Conservation (phyloP, 371 early-diverging fungal genomes). For the Syncephalis plumigaleata region DNA sequence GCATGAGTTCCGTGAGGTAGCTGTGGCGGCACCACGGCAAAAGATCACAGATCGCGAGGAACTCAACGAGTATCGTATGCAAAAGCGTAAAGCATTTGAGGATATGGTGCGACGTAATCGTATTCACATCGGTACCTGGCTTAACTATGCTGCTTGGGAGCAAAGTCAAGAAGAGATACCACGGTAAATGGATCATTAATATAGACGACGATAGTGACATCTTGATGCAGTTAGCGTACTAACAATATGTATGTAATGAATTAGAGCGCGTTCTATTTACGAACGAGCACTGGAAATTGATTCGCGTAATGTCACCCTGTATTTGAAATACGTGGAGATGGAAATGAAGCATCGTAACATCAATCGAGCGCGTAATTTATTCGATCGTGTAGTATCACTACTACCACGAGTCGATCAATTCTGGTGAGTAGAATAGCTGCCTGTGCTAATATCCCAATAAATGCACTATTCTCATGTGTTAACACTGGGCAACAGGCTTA, state of each 20-base stretch:
- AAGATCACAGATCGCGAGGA: slow-evolving; percentile 87
- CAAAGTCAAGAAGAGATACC: slow-evolving; percentile 72
- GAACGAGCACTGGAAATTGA: slow-evolving; percentile 89
- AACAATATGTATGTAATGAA: background rate
- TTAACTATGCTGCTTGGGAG: slow-evolving; percentile 94
- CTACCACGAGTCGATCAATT: slow-evolving; percentile 89
- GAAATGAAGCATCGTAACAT: slow-evolving; percentile 91
- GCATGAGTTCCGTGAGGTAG: slow-evolving; percentile 68
- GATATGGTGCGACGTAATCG: slow-evolving; percentile 76
- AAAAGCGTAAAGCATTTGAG: slow-evolving; percentile 89
- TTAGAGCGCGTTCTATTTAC: slow-evolving; percentile 73
- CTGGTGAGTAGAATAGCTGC: slow-evolving; percentile 41
- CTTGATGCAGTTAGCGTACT: no score
- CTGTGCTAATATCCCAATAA: background rate
- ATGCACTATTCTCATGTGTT: no score
- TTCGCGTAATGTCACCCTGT: slow-evolving; percentile 65
- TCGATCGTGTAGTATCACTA: slow-evolving; percentile 77
- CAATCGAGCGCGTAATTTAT: slow-evolving; percentile 82
- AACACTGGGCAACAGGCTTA: slow-evolving; percentile 20
- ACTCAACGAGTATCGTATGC: slow-evolving; percentile 69
- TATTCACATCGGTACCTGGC: slow-evolving; percentile 72
- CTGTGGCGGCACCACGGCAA: slow-evolving; percentile 63
- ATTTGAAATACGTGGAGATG: slow-evolving; percentile 89
- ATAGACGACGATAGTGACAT: background rate
- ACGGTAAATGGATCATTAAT: slow-evolving; percentile 16